Percentiles rank a stretch among this genome's conserved stretches.
These are phyloP conservation scores for Aspergillus ellipticus DNA, from an alignment of 495 filamentous ascomycete genomes.

Conservation along the genomic window DNA sequence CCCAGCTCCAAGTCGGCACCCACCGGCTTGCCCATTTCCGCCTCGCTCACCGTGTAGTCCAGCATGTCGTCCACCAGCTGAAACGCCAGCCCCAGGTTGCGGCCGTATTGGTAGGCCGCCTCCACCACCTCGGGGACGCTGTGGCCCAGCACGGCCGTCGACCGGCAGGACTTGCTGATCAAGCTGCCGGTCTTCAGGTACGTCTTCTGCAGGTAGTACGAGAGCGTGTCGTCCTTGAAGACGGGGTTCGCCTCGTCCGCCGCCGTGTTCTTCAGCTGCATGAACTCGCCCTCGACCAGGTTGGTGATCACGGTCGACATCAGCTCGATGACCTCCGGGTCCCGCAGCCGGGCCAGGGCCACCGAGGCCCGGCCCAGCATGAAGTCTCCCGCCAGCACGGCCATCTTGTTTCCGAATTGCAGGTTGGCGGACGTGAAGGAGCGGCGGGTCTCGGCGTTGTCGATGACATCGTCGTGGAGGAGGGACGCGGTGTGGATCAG, in stretches of 20 bases:
- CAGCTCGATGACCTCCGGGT: constrained; percentile 91
- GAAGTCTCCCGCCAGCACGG: constrained; percentile 93
- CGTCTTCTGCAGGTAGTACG: constrained; percentile 98
- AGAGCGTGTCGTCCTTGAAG: constrained; percentile 81
- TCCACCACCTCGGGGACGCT: constrained; percentile 76
- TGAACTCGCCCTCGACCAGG: constrained; percentile 96
- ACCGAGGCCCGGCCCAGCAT: constrained; percentile 90
- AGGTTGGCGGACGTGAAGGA: constrained; percentile 84
- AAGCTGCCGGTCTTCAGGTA: constrained; percentile 95
- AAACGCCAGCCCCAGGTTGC: constrained; percentile 90
- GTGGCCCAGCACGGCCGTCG: constrained; percentile 79
- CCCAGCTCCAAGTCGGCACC: constrained; percentile 93
- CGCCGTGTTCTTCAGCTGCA: constrained; percentile 96
- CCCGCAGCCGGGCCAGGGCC: constrained; percentile 80
- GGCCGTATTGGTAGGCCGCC: constrained; percentile 85
- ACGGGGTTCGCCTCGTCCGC: constrained; percentile 75
- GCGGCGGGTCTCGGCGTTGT: constrained; percentile 79
- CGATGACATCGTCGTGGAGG: constrained; percentile 97
- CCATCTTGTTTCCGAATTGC: constrained; percentile 98
- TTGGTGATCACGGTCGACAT: constrained; percentile 96
- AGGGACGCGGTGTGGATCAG: constrained; percentile 95
- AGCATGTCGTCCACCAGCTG: constrained; percentile 99
- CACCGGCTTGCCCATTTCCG: constrained; percentile 88
- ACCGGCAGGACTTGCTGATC: constrained; percentile 92
- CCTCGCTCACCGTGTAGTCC: constrained; percentile 83